Percentiles rank a stretch among this genome's conserved stretches.
These are phyloP conservation scores for Fraxinus cuspidata DNA, from an alignment of 257 asterid genomes.

Conservation along the genomic window DNA sequence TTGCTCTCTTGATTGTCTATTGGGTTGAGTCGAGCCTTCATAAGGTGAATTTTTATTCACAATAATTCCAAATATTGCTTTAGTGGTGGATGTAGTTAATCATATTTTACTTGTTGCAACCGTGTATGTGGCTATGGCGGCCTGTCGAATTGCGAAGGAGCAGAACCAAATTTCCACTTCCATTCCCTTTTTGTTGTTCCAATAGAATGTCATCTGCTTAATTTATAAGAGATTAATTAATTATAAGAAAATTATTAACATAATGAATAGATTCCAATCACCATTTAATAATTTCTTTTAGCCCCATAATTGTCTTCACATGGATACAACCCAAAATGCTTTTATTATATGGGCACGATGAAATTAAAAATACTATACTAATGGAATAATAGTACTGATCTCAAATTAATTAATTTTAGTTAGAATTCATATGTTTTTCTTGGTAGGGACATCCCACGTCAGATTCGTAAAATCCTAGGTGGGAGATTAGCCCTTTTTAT, in stretches of 20 bases:
- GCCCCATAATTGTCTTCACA: conserved; percentile 41
- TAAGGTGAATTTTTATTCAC: too few relatives aligned
- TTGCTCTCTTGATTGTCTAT: too few relatives aligned
- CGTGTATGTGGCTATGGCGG: background rate
- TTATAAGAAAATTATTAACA: background rate
- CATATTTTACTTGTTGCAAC: background rate
- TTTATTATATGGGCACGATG: background rate
- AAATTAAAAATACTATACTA: background rate
- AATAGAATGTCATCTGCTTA: too few relatives aligned
- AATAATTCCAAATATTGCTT: too few relatives aligned
- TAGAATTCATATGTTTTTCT: background rate
- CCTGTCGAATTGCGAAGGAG: background rate
- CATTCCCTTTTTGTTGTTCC: conserved; percentile 1
- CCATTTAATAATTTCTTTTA: conserved; percentile 7
- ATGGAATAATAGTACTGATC: background rate
- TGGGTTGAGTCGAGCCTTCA: too few relatives aligned
- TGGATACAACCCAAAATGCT: conserved; percentile 31
- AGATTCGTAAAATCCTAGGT: too few relatives aligned
- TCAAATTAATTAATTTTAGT: background rate
- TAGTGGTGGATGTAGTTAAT: too few relatives aligned
- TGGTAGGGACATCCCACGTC: too few relatives aligned
- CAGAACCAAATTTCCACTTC: conserved; percentile 35
- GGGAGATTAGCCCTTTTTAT: too few relatives aligned
- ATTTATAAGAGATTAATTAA: too few relatives aligned
- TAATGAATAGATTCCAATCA: background rate